Conservation (phyloP, 441 rosid species). For the Cnidoscolus chayamansa region DNA sequence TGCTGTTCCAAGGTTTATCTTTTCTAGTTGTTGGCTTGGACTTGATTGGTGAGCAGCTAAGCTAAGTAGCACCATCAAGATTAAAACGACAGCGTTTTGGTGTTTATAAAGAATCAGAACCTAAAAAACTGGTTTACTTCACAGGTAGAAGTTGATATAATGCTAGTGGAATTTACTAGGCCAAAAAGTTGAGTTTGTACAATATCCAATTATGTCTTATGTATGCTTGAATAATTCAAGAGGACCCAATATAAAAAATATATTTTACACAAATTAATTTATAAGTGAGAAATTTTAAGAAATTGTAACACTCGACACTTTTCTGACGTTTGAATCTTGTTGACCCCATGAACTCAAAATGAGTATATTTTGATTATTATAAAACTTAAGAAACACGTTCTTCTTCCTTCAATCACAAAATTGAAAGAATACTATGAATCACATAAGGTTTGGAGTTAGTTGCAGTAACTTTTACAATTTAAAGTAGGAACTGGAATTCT, state of each 20-base stretch:
- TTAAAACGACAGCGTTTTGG: slow-evolving; percentile 12
- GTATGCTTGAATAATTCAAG: slow-evolving; percentile 12
- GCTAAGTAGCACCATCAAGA: slow-evolving; percentile 25
- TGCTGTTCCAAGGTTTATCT: slow-evolving; percentile 82
- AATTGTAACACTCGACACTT: too few species aligned
- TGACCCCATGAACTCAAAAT: too few species aligned
- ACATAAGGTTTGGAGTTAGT: too few species aligned
- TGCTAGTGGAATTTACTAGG: slow-evolving; percentile 1
- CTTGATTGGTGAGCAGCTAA: slow-evolving; percentile 89
- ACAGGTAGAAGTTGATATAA: slow-evolving; percentile 19
- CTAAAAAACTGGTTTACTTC: slow-evolving; percentile 11
- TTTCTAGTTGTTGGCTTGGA: slow-evolving; percentile 88
- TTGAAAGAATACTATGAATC: too few species aligned
- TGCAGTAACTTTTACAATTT: too few species aligned
- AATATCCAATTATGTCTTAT: not conserved
- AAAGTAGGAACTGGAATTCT: too few species aligned
- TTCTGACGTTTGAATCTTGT: too few species aligned
- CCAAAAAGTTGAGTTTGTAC: slow-evolving; percentile 18
- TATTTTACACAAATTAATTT: not conserved
- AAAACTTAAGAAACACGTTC: too few species aligned
- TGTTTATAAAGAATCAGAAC: slow-evolving; percentile 26
- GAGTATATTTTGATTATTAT: too few species aligned
- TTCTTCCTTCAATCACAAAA: too few species aligned
- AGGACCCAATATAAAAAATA: slow-evolving; percentile 5
- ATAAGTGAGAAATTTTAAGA: too few species aligned